Evolutionary conservation across 305 asterid genomes (phyloP).

Genomic region (Fraxinus xanthoxyloides): DNA sequence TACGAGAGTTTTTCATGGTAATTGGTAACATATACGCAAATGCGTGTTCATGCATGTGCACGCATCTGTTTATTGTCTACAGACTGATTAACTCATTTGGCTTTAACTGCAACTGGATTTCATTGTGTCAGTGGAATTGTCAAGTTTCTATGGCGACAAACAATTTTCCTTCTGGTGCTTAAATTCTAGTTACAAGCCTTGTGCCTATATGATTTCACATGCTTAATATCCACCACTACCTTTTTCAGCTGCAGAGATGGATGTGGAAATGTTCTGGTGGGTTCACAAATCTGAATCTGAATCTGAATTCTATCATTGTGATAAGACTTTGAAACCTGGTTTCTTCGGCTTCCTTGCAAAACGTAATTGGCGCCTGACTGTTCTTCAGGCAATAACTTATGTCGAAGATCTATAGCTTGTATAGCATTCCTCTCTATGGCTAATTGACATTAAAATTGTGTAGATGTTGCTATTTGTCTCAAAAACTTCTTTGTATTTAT

Average conservation of each 20-base stretch:
- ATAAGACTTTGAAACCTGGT: not conserved
- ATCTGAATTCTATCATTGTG: conserved; percentile 1
- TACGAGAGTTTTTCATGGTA: not conserved
- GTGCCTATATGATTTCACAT: not conserved
- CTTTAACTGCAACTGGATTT: not conserved
- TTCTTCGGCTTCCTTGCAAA: not conserved
- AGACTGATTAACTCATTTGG: not conserved
- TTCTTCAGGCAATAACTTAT: conserved; percentile 24
- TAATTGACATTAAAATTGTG: conserved; percentile 23
- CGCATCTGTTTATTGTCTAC: not conserved
- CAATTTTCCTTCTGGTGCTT: not conserved
- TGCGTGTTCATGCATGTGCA: not conserved
- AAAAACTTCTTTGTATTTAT: conserved; percentile 14
- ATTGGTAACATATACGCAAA: not conserved
- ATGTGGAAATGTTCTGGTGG: not conserved
- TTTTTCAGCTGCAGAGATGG: conserved; percentile 7
- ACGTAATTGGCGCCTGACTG: conserved; percentile 1
- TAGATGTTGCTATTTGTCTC: conserved; percentile 21
- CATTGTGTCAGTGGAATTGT: not conserved
- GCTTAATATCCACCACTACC: not conserved
- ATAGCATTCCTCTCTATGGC: conserved; percentile 21
- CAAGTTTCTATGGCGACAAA: not conserved
- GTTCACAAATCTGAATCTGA: not conserved
- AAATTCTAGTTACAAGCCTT: not conserved
- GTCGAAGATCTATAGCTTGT: conserved; percentile 22